A percentile compares a stretch with the other conserved stretches of the same genome.
These are phyloP conservation scores for Xylaria hypoxylon DNA, from an alignment of 2,329 filamentous ascomycete species.

Conservation along the genomic window DNA sequence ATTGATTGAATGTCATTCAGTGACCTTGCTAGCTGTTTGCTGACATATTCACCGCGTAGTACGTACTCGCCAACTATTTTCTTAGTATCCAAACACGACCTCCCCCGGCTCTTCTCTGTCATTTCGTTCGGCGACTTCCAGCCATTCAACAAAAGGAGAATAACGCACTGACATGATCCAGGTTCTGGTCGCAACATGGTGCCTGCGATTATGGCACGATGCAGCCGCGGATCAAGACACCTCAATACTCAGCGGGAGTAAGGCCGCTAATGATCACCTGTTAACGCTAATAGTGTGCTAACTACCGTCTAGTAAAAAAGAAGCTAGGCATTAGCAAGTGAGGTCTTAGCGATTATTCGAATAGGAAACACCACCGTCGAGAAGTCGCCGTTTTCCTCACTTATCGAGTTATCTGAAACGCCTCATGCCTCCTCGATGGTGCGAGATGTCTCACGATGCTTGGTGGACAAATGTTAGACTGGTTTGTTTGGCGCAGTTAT, in stretches of 20 bases:
- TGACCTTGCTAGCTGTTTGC: slow-evolving; percentile 4
- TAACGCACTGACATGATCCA: slow-evolving; percentile 3
- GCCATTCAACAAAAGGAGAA: too few relatives aligned
- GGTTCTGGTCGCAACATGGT: slow-evolving; percentile 33
- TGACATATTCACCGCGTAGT: slow-evolving; percentile 16
- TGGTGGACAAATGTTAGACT: too few relatives aligned
- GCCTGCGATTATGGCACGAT: slow-evolving; percentile 35
- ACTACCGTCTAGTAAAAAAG: slow-evolving; percentile 16
- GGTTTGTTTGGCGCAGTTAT: too few relatives aligned
- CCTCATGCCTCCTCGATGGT: too few relatives aligned
- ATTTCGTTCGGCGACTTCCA: neutral
- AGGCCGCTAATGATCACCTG: neutral
- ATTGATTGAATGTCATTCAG: neutral
- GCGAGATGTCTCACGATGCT: too few relatives aligned
- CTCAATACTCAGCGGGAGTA: slow-evolving; percentile 18
- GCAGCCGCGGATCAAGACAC: slow-evolving; percentile 14
- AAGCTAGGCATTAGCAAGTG: slow-evolving; percentile 18
- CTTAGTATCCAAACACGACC: neutral
- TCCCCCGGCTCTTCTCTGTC: neutral
- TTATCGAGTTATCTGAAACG: too few relatives aligned
- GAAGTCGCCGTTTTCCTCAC: too few relatives aligned
- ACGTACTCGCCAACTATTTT: neutral
- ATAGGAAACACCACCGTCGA: too few relatives aligned
- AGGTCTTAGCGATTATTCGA: too few relatives aligned
- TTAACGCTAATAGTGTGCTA: slow-evolving; percentile 5